These are phyloP conservation scores for Saccharomycopsis sp. DNA, from an alignment of 805 yeast species.

Conservation along the genomic window DNA sequence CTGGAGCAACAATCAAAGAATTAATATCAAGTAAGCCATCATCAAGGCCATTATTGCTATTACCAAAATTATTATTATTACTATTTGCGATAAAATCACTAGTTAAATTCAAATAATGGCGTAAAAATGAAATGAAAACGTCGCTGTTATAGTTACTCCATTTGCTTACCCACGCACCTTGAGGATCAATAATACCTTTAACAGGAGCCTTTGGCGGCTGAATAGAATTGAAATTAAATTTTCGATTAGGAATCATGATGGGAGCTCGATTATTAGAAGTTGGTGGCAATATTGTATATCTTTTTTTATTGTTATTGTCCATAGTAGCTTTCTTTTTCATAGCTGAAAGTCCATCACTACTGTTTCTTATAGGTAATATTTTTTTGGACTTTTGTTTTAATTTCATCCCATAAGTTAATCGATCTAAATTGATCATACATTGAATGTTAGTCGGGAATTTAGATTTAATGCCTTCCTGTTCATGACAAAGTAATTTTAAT, in stretches of 20 bases:
- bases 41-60: constrained; percentile 7
- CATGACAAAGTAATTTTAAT: background rate
- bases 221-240: constrained; percentile 29
- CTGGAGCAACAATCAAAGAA: constrained; percentile 33
- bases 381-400: background rate
- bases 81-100: constrained; percentile 5
- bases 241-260: background rate
- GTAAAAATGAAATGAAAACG: constrained; percentile 52
- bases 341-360: constrained; percentile 2
- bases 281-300: background rate
- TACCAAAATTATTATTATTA: constrained; percentile 16
- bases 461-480: constrained; percentile 1
- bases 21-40: constrained; percentile 7
- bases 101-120: constrained; percentile 40
- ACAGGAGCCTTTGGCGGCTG: constrained; percentile 33
- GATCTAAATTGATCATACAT: constrained; percentile 30
- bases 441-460: constrained; percentile 29
- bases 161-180: constrained; percentile 54
- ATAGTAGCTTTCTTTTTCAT: constrained; percentile 3
- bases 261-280: background rate
- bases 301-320: background rate
- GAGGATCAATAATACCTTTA: constrained; percentile 47
- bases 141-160: constrained; percentile 55
- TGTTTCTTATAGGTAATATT: background rate
- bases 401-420: constrained; percentile 24